Base-by-base conservation (phyloP, 176 grass and related monocot genomes). In the Alloteropsis semialata region DNA sequence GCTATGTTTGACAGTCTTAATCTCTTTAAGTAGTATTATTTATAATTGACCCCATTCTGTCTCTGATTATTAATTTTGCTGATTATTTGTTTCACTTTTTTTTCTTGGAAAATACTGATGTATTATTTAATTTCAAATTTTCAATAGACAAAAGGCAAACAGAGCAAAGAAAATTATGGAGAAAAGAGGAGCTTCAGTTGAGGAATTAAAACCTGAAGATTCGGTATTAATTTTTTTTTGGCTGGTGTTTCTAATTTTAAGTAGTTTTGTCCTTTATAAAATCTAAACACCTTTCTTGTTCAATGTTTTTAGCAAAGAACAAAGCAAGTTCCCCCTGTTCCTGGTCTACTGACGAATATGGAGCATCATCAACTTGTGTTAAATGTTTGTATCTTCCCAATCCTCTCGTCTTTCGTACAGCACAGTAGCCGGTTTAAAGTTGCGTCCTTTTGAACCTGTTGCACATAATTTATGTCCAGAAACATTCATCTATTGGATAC, bases 111-210 rank as follows among this genome's bases (percentile, higher is more conserved):
- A 29, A 27, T 69, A 11, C 15, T 85, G 62, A 70, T 37, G 82
- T 64, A 16, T 10, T 72, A 42, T 79, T 82, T n/a, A 63, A 51
- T 17, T 73, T 73, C 27, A 43, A 69, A 63, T 41, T 17, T 73
- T 73, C 27, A 43, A 69, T 8, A 96, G 93, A 69, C 25, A 60
- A 55, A 95, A 93, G 78, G 92, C 96, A 89, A 83, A 65, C 66
- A 93, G 92, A 92, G 96, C 96, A 82, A 98, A 87, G 84, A 98
- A 79, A 82, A 45, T 87, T 49, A 89, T 98, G 79, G 74, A 95
- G 53, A 95, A 91, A 86, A 88, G 82, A 53, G 89, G 82, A 80
- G 81, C 87, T 81, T 76, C 88, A 65, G 93, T 88, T 76, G 88
- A 91, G 83, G 87, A 98, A 65, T 84, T 67, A 67, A 91, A 84